Conservation (phyloP, 805 yeast species). For the Kodamaea jinghongensis region DNA sequence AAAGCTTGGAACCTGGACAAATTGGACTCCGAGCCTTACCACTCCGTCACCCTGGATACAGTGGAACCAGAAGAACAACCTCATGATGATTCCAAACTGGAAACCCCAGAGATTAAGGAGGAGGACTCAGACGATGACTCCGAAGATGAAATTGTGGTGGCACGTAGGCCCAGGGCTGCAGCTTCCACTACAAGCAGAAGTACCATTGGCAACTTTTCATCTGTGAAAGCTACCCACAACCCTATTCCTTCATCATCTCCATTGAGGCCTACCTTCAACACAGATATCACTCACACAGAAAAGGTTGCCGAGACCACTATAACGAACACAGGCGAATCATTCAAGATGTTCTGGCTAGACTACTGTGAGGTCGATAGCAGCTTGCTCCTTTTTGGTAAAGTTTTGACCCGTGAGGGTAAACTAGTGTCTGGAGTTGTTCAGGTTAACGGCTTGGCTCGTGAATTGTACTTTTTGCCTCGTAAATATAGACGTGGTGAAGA, state of each 20-base stretch:
- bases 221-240: slow-evolving; percentile 28
- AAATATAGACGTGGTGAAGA: slow-evolving; percentile 37
- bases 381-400: slow-evolving; percentile 78
- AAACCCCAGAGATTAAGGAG: slow-evolving; percentile 19
- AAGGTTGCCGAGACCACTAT: slow-evolving; percentile 29
- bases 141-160: slow-evolving; percentile 53
- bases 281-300: slow-evolving; percentile 28
- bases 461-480: slow-evolving; percentile 76
- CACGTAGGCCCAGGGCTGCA: slow-evolving; percentile 50
- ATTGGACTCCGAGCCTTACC: too few relatives aligned
- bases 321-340: slow-evolving; percentile 25
- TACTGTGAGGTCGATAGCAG: slow-evolving; percentile 72
- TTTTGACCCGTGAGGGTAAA: slow-evolving; percentile 54
- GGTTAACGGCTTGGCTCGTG: slow-evolving; percentile 64
- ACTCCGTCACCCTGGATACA: slow-evolving; percentile 5
- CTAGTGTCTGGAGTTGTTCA: slow-evolving; percentile 76
- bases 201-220: slow-evolving; percentile 39
- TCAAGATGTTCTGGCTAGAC: slow-evolving; percentile 88
- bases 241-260: slow-evolving; percentile 24
- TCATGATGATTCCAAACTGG: slow-evolving; percentile 5
- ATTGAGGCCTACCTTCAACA: slow-evolving; percentile 13
- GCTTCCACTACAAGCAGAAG: slow-evolving; percentile 36
- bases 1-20: slow-evolving; percentile 12
- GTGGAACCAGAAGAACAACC: slow-evolving; percentile 10
- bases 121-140: slow-evolving; percentile 36